phyloP scores from a whole-genome alignment of 805 yeast species.

The Starmerella etchellsii region DNA sequence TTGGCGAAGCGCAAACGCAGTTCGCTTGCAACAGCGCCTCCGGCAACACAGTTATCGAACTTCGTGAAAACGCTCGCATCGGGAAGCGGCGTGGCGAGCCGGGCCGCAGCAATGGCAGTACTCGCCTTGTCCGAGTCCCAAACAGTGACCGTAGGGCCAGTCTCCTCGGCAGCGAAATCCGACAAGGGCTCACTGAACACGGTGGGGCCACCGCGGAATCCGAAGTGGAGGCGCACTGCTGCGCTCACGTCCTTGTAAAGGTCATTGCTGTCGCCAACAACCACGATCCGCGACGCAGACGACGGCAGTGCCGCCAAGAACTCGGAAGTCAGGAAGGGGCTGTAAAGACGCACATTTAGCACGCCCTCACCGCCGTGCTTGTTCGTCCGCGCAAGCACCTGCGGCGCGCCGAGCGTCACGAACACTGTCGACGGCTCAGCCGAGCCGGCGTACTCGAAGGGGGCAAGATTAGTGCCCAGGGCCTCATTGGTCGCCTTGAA shows the following conservation, averaged over 20 bases:
- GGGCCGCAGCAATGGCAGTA: slow-evolving; percentile 15
- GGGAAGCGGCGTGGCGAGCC: slow-evolving; percentile 15
- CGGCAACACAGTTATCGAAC: slow-evolving; percentile 58
- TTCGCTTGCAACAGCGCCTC: slow-evolving; percentile 60
- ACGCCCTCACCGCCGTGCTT: slow-evolving; percentile 50
- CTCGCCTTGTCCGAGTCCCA: slow-evolving; percentile 19
- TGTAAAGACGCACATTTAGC: slow-evolving; percentile 59
- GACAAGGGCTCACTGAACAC: slow-evolving; percentile 37
- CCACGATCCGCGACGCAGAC: slow-evolving; percentile 47
- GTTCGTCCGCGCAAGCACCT: slow-evolving; percentile 31
- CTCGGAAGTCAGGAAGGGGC: slow-evolving; percentile 58
- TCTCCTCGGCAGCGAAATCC: slow-evolving; percentile 29
- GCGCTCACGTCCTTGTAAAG: slow-evolving; percentile 59
- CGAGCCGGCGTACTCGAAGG: slow-evolving; percentile 62
- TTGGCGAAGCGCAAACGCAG: slow-evolving; percentile 36
- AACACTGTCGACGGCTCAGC: slow-evolving; percentile 56
- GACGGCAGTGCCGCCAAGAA: slow-evolving; percentile 49
- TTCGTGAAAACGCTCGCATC: slow-evolving; percentile 42
- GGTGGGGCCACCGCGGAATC: slow-evolving; percentile 19
- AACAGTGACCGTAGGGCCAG: slow-evolving; percentile 8
- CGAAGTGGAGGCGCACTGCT: slow-evolving; percentile 18
- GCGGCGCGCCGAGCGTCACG: slow-evolving; percentile 61
- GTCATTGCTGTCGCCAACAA: slow-evolving; percentile 40
- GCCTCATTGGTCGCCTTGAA: slow-evolving; percentile 39
- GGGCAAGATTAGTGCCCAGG: slow-evolving; percentile 42